Evolutionary conservation across 106 monocot genomes (phyloP).

Genomic region (Xerophyta viscosa): DNA sequence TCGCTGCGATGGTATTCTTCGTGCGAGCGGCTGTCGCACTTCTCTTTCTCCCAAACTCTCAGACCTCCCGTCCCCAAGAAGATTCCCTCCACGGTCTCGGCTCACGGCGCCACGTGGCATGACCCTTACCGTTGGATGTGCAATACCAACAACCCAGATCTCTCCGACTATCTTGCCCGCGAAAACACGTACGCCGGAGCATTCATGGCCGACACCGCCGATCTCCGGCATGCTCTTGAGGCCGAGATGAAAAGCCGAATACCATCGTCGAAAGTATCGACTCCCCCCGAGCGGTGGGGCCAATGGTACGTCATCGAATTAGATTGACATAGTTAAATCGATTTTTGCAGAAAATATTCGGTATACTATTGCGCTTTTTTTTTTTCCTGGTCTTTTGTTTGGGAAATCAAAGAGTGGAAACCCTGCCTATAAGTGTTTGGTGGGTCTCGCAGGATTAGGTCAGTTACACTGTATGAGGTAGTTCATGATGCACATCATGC

Average conservation of each 20-base stretch:
- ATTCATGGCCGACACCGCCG: conserved; percentile 71
- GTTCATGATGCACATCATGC: no score
- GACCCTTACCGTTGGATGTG: conserved; percentile 96
- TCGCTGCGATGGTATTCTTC: no score
- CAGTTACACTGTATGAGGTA: no score
- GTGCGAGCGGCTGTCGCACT: conserved; percentile 12
- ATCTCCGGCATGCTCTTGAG: conserved; percentile 27
- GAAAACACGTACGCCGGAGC: conserved; percentile 77
- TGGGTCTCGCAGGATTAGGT: no score
- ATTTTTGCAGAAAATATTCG: no score
- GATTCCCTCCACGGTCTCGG: conserved; percentile 58
- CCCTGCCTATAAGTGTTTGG: no score
- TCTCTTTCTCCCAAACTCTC: conserved; percentile 1
- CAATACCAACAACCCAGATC: conserved; percentile 63
- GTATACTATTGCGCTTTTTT: neutral
- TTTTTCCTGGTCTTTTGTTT: neutral
- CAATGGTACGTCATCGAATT: conserved; percentile 29
- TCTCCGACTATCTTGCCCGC: conserved; percentile 34
- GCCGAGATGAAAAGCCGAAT: conserved; percentile 54
- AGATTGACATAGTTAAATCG: no score
- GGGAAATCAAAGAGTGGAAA: no score
- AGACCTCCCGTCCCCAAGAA: conserved; percentile 57
- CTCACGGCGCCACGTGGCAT: conserved; percentile 65
- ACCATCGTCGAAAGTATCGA: conserved; percentile 33
- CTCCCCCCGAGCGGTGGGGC: conserved; percentile 66